Conservation (phyloP, 805 yeast genomes). For the Kluyveromyces siamensis region DNA sequence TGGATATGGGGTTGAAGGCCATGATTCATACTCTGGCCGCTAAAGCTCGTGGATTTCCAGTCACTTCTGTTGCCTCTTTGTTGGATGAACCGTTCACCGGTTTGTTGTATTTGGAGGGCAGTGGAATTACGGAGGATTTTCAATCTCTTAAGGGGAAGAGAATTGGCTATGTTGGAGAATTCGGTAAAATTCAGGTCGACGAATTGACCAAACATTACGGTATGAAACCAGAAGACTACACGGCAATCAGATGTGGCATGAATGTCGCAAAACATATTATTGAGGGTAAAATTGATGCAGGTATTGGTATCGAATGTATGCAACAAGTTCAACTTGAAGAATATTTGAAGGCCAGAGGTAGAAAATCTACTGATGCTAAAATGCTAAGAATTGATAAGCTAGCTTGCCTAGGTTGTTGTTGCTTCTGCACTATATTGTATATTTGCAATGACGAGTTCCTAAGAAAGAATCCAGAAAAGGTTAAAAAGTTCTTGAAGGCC, state of each 20-base stretch:
- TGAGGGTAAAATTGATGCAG: constrained; percentile 48
- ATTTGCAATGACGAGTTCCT: constrained; percentile 44
- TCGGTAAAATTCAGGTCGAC: constrained; percentile 50
- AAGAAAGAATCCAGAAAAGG: constrained; percentile 38
- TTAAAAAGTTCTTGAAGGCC: constrained; percentile 37
- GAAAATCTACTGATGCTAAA: constrained; percentile 38
- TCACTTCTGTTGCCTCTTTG: constrained; percentile 45
- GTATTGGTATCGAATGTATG: constrained; percentile 50
- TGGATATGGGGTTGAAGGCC: constrained; percentile 52
- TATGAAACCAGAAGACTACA: constrained; percentile 46
- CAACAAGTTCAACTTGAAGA: constrained; percentile 52
- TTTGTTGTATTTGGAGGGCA: constrained; percentile 40
- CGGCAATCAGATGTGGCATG: constrained; percentile 53
- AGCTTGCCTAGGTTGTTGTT: constrained; percentile 51
- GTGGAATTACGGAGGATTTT: constrained; percentile 45
- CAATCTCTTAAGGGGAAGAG: constrained; percentile 42
- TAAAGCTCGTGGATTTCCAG: constrained; percentile 49
- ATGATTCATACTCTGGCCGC: constrained; percentile 55
- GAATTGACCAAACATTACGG: constrained; percentile 48
- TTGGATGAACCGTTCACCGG: constrained; percentile 54
- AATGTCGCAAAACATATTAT: constrained; percentile 48
- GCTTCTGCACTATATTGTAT: constrained; percentile 49
- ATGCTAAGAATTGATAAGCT: constrained; percentile 48
- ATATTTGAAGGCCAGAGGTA: constrained; percentile 35
- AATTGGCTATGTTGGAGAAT: constrained; percentile 52